Conservation (phyloP, 2,329 filamentous ascomycete species). For the Colletotrichum phormii region DNA sequence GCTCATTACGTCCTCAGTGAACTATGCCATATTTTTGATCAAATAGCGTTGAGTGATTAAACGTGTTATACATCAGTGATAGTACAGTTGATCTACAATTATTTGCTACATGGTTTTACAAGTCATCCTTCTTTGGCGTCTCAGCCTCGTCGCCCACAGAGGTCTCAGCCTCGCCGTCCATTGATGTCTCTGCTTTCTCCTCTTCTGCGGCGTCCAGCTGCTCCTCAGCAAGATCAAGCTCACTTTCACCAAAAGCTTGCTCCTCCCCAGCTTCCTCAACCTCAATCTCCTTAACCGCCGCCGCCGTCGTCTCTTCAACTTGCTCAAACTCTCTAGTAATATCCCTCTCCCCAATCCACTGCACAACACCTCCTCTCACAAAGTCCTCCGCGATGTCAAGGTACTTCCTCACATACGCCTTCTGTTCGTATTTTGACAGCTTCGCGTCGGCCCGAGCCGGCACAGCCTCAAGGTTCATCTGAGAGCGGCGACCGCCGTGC, state of each 20-base stretch:
- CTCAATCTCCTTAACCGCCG: neutral
- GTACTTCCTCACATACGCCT: neutral
- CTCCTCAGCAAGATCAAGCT: neutral
- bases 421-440: neutral
- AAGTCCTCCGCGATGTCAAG: slow-evolving; percentile 6
- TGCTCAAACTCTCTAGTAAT: neutral
- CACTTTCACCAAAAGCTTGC: neutral
- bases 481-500: slow-evolving; percentile 62
- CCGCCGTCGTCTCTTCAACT: neutral
- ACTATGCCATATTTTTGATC: neutral
- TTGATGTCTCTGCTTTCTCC: neutral
- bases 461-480: slow-evolving; percentile 56
- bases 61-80: slow-evolving; percentile 2
- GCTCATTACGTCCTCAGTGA: neutral
- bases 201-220: neutral
- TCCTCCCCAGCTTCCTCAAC: neutral
- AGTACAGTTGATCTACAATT: slow-evolving; percentile 17
- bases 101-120: slow-evolving; percentile 3
- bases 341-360: slow-evolving; percentile 26
- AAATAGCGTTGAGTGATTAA: neutral
- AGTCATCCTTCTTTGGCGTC: neutral
- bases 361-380: slow-evolving; percentile 8
- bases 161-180: neutral
- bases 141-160: neutral
- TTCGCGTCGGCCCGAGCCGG: neutral